Conservation (phyloP, 305 asterid genomes). For the Rubia peregrina region DNA sequence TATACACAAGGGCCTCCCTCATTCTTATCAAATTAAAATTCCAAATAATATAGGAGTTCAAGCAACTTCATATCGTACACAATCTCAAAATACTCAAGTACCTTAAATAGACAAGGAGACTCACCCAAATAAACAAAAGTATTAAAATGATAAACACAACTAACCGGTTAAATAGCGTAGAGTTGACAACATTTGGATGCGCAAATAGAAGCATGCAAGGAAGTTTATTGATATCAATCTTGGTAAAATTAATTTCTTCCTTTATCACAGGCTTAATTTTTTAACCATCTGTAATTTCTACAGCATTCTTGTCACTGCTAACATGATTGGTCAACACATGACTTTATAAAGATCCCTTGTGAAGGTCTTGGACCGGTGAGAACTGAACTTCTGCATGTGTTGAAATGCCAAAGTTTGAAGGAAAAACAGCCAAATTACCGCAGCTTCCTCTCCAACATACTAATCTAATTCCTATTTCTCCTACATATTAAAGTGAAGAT, state of each 20-base stretch:
- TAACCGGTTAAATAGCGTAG: slow-evolving; percentile 89
- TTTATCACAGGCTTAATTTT: slow-evolving; percentile 25
- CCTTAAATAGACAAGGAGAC: neutral
- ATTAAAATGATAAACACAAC: slow-evolving; percentile 21
- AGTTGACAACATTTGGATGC: slow-evolving; percentile 92
- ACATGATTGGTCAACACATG: slow-evolving; percentile 24
- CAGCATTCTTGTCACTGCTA: slow-evolving; percentile 26
- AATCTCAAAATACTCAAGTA: neutral
- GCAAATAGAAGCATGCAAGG: slow-evolving; percentile 74
- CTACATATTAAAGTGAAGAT: neutral
- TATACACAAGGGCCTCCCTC: slow-evolving; percentile 67
- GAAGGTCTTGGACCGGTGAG: slow-evolving; percentile 30
- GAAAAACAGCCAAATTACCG: neutral
- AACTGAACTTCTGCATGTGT: slow-evolving; percentile 26
- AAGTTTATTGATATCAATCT: slow-evolving; percentile 63
- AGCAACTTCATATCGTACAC: slow-evolving; percentile 15
- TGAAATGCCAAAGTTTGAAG: neutral
- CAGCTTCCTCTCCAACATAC: slow-evolving; percentile 5
- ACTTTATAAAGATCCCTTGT: slow-evolving; percentile 24
- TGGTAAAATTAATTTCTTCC: slow-evolving; percentile 61
- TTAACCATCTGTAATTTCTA: slow-evolving; percentile 17
- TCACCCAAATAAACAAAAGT: neutral
- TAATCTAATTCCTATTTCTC: neutral
- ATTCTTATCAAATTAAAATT: too few relatives aligned
- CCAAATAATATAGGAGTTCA: slow-evolving; percentile 13